These are phyloP conservation scores for Aspergillus brunneoviolaceus DNA, from an alignment of 2,329 filamentous ascomycete species.

Conservation along the genomic window DNA sequence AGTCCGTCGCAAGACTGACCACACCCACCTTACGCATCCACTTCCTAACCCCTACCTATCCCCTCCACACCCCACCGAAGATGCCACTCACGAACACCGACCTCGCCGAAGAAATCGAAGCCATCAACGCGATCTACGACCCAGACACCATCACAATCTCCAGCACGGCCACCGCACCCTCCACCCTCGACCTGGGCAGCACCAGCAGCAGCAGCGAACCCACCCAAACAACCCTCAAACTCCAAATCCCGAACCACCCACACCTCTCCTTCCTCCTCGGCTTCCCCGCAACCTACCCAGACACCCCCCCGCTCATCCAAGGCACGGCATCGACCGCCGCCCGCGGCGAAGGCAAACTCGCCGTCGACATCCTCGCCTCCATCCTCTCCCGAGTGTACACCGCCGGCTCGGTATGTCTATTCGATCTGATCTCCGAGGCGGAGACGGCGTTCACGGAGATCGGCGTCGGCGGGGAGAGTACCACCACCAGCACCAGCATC, in stretches of 20 bases:
- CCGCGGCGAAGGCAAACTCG: conserved; percentile 69
- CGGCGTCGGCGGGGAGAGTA: conserved; percentile 39
- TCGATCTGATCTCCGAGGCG: conserved; percentile 77
- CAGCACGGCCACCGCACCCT: conserved; percentile 18
- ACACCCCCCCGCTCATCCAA: conserved; percentile 68
- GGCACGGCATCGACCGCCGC: conserved; percentile 75
- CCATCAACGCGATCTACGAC: conserved; percentile 60
- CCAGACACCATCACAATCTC: conserved; percentile 59
- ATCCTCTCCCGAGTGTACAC: conserved; percentile 68
- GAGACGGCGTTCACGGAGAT: conserved; percentile 56
- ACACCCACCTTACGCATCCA: background rate
- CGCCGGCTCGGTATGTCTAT: conserved; percentile 78
- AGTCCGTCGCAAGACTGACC: background rate
- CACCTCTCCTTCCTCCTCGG: conserved; percentile 53
- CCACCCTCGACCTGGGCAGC: conserved; percentile 30
- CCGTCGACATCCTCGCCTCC: conserved; percentile 67
- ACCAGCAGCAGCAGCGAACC: conserved; percentile 21
- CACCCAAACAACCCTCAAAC: conserved; percentile 49
- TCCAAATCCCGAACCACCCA: conserved; percentile 64
- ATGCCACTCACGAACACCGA: conserved; percentile 35
- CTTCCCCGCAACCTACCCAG: conserved; percentile 74
- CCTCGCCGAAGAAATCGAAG: conserved; percentile 49
- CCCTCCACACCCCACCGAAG: background rate
- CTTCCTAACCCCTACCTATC: background rate
- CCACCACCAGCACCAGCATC: background rate